These are phyloP conservation scores for Zalerion maritima DNA, from an alignment of 495 filamentous ascomycete species.

Conservation along the genomic window DNA sequence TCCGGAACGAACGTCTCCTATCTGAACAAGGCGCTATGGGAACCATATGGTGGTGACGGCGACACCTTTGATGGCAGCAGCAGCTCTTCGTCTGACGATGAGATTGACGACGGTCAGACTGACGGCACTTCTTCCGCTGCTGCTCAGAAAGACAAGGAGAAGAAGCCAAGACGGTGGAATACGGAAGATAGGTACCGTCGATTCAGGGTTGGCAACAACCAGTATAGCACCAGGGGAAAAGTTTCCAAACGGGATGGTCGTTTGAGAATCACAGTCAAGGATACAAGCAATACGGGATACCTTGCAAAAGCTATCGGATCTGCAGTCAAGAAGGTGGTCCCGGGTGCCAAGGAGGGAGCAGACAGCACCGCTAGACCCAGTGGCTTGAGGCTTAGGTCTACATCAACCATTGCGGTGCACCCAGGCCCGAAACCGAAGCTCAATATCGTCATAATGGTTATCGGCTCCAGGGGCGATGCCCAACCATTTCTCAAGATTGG, in stretches of 20 bases:
- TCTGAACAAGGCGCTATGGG: conserved; percentile 5
- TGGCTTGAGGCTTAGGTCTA: conserved; percentile 9
- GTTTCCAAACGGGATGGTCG: conserved; percentile 56
- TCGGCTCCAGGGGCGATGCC: conserved; percentile 61
- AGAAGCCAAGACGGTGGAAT: conserved; percentile 5
- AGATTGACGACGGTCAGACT: conserved; percentile 4
- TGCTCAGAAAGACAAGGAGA: conserved; percentile 7
- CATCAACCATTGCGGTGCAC: conserved; percentile 7
- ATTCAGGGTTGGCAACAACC: conserved; percentile 45
- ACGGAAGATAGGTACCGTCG: conserved; percentile 18
- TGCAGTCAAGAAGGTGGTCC: conserved; percentile 26
- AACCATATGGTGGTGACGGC: conserved; percentile 3
- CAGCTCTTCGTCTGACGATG: conserved; percentile 18
- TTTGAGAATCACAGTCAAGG: conserved; percentile 53
- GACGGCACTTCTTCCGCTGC: neutral
- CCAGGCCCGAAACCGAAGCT: conserved; percentile 29
- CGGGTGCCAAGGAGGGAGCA: conserved; percentile 7
- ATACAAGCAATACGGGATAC: conserved; percentile 49
- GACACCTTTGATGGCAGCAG: conserved; percentile 9
- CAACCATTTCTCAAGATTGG: conserved; percentile 64
- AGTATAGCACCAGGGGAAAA: conserved; percentile 49
- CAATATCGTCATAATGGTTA: conserved; percentile 70
- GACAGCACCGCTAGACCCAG: conserved; percentile 4
- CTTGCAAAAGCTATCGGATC: conserved; percentile 54
- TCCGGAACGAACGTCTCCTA: conserved; percentile 14